Evolutionary conservation across 2,329 filamentous ascomycete genomes (phyloP).

Genomic region (Colletotrichum eleusines): DNA sequence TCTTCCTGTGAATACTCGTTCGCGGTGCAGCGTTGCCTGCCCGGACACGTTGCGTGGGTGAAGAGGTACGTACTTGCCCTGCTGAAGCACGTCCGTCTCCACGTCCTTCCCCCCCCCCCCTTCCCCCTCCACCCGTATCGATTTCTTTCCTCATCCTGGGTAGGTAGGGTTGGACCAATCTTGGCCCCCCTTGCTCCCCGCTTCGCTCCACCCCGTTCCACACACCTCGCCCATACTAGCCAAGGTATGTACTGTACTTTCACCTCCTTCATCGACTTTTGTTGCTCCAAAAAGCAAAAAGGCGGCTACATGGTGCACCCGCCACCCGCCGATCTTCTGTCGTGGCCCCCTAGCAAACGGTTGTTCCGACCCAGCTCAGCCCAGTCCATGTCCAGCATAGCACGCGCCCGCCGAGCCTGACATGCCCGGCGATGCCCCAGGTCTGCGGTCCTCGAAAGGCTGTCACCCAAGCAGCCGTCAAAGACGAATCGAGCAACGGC

Average conservation of each 20-base stretch:
- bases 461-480: conserved; percentile 38
- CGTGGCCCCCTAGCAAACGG: conserved; percentile 19
- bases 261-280: conserved; percentile 9
- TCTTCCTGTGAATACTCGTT: conserved; percentile 19
- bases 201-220: conserved; percentile 32
- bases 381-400: conserved; percentile 27
- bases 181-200: conserved; percentile 36
- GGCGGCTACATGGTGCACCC: background rate
- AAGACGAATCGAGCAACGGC: conserved; percentile 40
- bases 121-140: conserved; percentile 17
- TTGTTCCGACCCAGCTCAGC: conserved; percentile 14
- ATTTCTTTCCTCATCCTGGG: conserved; percentile 38
- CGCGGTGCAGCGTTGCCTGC: conserved; percentile 31
- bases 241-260: too few species aligned
- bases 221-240: background rate
- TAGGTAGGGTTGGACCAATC: conserved; percentile 37
- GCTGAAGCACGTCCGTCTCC: conserved; percentile 30
- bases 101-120: conserved; percentile 14
- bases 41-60: conserved; percentile 23
- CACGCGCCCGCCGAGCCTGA: conserved; percentile 22
- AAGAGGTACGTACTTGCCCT: conserved; percentile 22
- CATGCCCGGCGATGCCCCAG: conserved; percentile 28
- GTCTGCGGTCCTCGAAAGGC: conserved; percentile 29
- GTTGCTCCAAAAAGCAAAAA: background rate
- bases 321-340: conserved; percentile 3